Evolutionary conservation across 2,329 filamentous ascomycete species (phyloP), one percentile per base, ranked within the genome.

Genomic region (Pseudopithomyces maydicus): DNA sequence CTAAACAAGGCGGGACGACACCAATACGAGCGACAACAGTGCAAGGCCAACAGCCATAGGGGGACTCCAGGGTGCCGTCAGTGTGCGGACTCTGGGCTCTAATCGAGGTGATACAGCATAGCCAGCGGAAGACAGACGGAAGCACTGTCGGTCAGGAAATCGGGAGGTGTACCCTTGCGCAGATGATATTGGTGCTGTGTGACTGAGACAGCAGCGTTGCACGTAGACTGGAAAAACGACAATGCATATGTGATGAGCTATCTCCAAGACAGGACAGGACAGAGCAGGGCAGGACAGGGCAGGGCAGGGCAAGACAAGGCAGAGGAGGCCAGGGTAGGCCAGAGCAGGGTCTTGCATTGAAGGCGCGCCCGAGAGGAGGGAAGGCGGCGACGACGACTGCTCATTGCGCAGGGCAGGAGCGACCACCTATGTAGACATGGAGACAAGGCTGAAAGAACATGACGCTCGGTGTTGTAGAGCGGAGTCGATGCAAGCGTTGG

Each of bases 41-140:
- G 63, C 65, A 59, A 59, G 65, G 63, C 61, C 63, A 65, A 41
- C 63, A 62, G 62, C 57, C 32, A 53, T 55, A 38, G 32, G 56
- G 49, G 52, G 36, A 38, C 52, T n/a, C 49, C 42, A 57, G 49
- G 19, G 59, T 57, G 41, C 54, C 52, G 57, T 56, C 54, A 55
- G 33, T 52, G 49, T 50, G 48, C 46, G 46, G 52, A 41, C 49
- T 48, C 35, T 50, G 46, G 51, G 41, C 38, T 44, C 47, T 46
- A 55, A 20, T 50, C 53, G 57, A n/a, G 44, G 68, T 70, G 36
- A 65, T 70, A 74, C 70, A 63, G 64, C 68, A 71, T 67, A 51
- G 50, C 17, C 41, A 54, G 39, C 59, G 59, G 54, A 43, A 62
- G 57, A 36, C 29, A 52, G 51, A 35, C 54, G 60, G 55, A 46